Evolutionary conservation across 805 yeast genomes (phyloP).

Genomic region (Saccharomyces mikatae): DNA sequence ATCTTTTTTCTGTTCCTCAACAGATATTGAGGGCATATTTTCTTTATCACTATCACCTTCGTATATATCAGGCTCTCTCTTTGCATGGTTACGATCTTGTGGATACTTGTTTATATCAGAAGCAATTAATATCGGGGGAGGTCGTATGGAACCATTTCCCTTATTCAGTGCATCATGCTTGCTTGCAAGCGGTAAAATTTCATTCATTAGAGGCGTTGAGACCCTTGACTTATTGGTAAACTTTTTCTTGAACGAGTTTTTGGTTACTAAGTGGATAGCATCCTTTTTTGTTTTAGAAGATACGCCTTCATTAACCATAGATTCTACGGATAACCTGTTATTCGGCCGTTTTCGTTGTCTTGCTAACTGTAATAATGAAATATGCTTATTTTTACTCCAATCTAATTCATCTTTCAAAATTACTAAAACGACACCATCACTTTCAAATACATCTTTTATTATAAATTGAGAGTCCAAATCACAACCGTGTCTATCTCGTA

Average conservation of each 20-base stretch:
- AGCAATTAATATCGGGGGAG: neutral
- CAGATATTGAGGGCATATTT: neutral
- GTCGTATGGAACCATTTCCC: neutral
- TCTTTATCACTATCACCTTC: neutral
- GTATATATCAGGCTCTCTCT: neutral
- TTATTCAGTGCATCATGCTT: neutral
- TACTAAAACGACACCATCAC: slow-evolving; percentile 37
- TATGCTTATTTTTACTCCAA: slow-evolving; percentile 13
- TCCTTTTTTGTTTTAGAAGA: slow-evolving; percentile 7
- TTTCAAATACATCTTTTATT: slow-evolving; percentile 53
- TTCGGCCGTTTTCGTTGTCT: slow-evolving; percentile 10
- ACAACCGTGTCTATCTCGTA: slow-evolving; percentile 58
- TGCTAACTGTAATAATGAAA: slow-evolving; percentile 9
- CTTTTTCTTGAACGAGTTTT: neutral
- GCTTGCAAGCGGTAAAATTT: neutral
- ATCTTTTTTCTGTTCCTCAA: neutral
- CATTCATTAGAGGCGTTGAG: neutral
- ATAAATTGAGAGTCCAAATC: slow-evolving; percentile 69
- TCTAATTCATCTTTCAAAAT: slow-evolving; percentile 33
- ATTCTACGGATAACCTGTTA: slow-evolving; percentile 8
- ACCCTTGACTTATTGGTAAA: neutral
- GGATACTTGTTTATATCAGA: neutral
- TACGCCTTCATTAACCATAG: neutral
- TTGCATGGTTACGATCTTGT: neutral
- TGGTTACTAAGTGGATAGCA: slow-evolving; percentile 3